Evolutionary conservation across 331 rosid genomes (phyloP), one percentile per base, ranked within the genome.

Genomic region (Rhamnella rubrinervis): DNA sequence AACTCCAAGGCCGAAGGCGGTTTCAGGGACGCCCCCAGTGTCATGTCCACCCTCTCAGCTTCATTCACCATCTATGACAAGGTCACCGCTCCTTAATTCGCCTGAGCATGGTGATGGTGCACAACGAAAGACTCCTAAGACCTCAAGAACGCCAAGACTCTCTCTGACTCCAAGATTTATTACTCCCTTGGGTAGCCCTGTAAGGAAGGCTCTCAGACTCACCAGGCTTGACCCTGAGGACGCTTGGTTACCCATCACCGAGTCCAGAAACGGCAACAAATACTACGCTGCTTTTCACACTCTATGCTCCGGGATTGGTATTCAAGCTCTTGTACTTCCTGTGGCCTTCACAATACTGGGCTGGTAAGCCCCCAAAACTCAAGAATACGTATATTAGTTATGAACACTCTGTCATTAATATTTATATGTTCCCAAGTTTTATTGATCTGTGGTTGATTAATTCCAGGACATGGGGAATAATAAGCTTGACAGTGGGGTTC

Each of bases 201-300:
- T 91, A 56, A 88, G 93, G 47, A 91, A 86, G 76, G 97, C 89
- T 4, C 61, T 91, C 6, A 86, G 77, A 73, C 18, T 82, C 67
- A 91, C 97, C 0, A 88, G 76, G 68, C 93, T 88, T 77, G 96
- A 91, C 31, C 97, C 96, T 74, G 87, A 91, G 3, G 97, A 91
- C 66, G 97, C 97, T 25, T 91, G 97, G 97, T 79, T 91, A 5
- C 97, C 97, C 15, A 91, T 91, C 56, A 91, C 97, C 6, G 91
- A 91, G 74, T 91, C 97, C 0, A 86, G 97, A 65, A 88, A 86
- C 71, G 97, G 97, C 1, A 88, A 91, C 63, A 59, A 82, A 35
- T 91, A 52, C 46, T 88, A 91, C 55, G 96, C 97, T 75, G 97
- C 93, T 46, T 91, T 91, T 69, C 97, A 88, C 38, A 86, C 96